Conservation (phyloP, 345 rosid genomes). For the Eucalyptus caleyi region DNA sequence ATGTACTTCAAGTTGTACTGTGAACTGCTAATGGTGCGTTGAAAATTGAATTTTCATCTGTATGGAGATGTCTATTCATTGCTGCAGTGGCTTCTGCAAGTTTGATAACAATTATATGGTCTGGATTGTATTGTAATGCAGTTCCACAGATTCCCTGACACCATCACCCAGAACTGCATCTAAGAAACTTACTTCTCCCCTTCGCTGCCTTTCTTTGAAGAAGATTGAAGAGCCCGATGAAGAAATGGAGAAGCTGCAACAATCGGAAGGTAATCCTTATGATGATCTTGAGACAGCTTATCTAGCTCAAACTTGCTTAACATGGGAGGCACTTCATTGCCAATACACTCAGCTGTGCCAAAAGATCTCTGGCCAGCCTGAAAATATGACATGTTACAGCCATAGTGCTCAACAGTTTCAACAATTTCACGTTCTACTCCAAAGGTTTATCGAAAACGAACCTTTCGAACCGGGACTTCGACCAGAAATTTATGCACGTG, state of each 20-base stretch:
- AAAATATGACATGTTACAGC: constrained; percentile 50
- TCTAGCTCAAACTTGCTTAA: constrained; percentile 87
- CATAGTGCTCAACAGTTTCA: constrained; percentile 80
- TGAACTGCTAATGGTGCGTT: not conserved
- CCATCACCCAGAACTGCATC: constrained; percentile 80
- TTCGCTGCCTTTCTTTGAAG: constrained; percentile 77
- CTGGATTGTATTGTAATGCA: constrained; percentile 4
- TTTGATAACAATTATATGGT: not conserved
- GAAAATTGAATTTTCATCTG: not conserved
- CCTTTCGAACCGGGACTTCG: constrained; percentile 79
- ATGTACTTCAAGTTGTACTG: not conserved
- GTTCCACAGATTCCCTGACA: constrained; percentile 37
- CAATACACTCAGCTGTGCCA: constrained; percentile 77
- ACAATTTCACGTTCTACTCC: constrained; percentile 80
- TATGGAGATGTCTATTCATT: not conserved
- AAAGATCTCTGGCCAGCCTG: constrained; percentile 55
- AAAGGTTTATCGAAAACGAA: constrained; percentile 88
- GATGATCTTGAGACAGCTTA: constrained; percentile 81
- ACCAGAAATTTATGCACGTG: constrained; percentile 62
- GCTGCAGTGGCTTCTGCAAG: not conserved
- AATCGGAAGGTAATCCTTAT: constrained; percentile 27
- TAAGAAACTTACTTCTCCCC: constrained; percentile 74
- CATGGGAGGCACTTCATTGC: constrained; percentile 98
- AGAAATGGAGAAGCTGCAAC: constrained; percentile 51
- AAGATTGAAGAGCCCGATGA: constrained; percentile 60